Percentiles rank a stretch among this genome's conserved stretches.
Conservation (phyloP, 257 asterid genomes). For the Gynochthodes officinalis region DNA sequence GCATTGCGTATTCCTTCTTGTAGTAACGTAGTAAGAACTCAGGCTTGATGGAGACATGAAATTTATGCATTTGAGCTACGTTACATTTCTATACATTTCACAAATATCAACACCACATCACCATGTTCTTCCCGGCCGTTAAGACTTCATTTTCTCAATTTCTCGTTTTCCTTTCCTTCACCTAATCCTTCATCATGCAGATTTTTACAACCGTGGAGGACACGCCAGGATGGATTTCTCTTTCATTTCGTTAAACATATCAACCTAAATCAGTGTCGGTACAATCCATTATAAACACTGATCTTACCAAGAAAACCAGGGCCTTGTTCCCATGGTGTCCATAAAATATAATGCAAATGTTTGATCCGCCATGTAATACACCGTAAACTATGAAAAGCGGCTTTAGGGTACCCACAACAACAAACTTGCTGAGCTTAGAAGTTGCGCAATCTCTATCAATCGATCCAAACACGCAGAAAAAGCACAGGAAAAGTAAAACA, state of each 20-base stretch:
- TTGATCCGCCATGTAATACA: background rate
- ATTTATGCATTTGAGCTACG: no score
- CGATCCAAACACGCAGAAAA: background rate
- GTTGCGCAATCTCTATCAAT: background rate
- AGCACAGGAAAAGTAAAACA: no score
- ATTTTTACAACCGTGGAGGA: background rate
- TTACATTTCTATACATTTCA: no score
- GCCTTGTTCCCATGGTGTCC: background rate
- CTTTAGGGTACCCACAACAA: background rate
- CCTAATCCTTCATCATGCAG: constrained; percentile 3
- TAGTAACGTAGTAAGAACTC: no score
- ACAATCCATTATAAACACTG: background rate
- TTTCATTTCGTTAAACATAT: background rate
- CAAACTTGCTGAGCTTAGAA: background rate
- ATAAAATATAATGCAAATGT: background rate
- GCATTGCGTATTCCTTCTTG: no score
- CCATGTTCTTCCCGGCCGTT: constrained; percentile 1
- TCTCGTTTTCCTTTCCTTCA: background rate
- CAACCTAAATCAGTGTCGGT: background rate
- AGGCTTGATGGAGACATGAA: no score
- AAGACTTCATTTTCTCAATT: background rate
- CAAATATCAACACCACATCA: no score
- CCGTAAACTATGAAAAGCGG: background rate
- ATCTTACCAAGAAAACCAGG: background rate
- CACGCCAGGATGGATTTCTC: background rate